phyloP scores from a whole-genome alignment of 1,284 basidiomycete genomes.

The Irpex sp. region DNA sequence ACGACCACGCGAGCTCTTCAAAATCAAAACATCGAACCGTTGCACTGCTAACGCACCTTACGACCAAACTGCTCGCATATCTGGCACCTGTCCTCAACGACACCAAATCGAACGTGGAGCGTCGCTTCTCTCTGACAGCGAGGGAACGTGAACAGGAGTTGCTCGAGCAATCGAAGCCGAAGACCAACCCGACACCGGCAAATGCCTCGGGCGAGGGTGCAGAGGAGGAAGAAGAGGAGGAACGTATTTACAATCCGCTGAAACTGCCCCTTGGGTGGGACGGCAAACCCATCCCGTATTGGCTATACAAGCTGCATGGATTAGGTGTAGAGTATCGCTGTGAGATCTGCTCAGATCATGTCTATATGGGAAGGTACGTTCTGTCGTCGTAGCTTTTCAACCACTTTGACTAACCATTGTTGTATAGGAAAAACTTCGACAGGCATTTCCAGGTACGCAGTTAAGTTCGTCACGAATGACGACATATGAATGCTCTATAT shows the following conservation, averaged over 20 bases:
- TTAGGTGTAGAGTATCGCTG: conserved; percentile 96
- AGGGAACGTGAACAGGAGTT: conserved; percentile 93
- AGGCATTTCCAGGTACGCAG: conserved; percentile 75
- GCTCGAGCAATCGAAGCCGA: conserved; percentile 75
- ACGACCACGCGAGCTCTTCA: conserved; percentile 32
- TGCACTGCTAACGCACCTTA: conserved; percentile 71
- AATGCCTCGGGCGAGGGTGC: conserved; percentile 40
- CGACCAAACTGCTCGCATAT: conserved; percentile 58
- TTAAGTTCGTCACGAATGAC: not conserved
- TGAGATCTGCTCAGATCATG: conserved; percentile 95
- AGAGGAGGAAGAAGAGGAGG: conserved; percentile 91
- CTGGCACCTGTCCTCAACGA: conserved; percentile 72
- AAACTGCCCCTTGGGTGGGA: conserved; percentile 98
- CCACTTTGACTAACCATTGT: conserved; percentile 10
- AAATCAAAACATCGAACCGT: conserved; percentile 61
- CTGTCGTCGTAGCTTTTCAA: not conserved
- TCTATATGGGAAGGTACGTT: conserved; percentile 86
- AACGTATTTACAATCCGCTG: conserved; percentile 94
- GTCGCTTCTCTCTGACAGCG: conserved; percentile 92
- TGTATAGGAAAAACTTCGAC: conserved; percentile 84
- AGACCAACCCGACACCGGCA: conserved; percentile 46
- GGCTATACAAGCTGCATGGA: conserved; percentile 98
- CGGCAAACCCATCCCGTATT: conserved; percentile 97
- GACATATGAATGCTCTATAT: conserved; percentile 5
- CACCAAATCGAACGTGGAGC: conserved; percentile 96